These are phyloP conservation scores for Claviceps africana DNA, from an alignment of 2,329 filamentous ascomycete genomes.

Conservation along the genomic window DNA sequence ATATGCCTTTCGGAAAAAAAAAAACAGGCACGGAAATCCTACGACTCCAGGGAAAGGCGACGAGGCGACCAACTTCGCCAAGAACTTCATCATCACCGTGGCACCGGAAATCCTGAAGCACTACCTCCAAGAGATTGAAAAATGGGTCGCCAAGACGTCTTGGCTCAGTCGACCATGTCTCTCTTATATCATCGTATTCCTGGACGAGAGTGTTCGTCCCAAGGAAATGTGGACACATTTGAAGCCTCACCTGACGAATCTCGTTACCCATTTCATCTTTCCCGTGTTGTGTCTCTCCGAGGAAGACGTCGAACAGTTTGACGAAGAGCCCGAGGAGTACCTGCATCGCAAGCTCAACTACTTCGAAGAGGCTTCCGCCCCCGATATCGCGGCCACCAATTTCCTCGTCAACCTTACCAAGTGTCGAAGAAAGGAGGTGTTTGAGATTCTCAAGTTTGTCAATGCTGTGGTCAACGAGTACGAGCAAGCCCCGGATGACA, in stretches of 20 bases:
- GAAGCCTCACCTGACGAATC: constrained; percentile 81
- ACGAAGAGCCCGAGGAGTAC: constrained; percentile 90
- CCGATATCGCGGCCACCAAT: constrained; percentile 90
- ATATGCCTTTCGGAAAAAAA: no score
- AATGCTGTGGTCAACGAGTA: constrained; percentile 92
- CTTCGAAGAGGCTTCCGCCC: constrained; percentile 91
- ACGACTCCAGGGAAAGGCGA: constrained; percentile 58
- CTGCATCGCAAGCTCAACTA: constrained; percentile 95
- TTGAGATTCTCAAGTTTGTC: constrained; percentile 85
- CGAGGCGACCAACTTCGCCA: constrained; percentile 70
- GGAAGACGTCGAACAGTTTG: constrained; percentile 86
- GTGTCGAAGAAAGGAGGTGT: constrained; percentile 86
- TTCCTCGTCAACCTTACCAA: constrained; percentile 93
- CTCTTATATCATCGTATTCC: constrained; percentile 84
- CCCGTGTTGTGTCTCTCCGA: constrained; percentile 84
- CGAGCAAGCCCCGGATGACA: constrained; percentile 66
- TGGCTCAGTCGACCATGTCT: constrained; percentile 93
- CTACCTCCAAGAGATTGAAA: constrained; percentile 88
- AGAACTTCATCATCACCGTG: constrained; percentile 80
- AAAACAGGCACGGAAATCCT: constrained; percentile 72
- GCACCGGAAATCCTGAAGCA: constrained; percentile 93
- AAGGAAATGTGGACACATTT: constrained; percentile 94
- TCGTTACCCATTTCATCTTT: constrained; percentile 91
- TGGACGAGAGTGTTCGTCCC: constrained; percentile 94
- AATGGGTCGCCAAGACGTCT: constrained; percentile 86